Percentiles rank a stretch among this genome's conserved stretches.
These are phyloP conservation scores for Eragrostis nindensis DNA, from an alignment of 176 grass and related monocot genomes.

Conservation along the genomic window DNA sequence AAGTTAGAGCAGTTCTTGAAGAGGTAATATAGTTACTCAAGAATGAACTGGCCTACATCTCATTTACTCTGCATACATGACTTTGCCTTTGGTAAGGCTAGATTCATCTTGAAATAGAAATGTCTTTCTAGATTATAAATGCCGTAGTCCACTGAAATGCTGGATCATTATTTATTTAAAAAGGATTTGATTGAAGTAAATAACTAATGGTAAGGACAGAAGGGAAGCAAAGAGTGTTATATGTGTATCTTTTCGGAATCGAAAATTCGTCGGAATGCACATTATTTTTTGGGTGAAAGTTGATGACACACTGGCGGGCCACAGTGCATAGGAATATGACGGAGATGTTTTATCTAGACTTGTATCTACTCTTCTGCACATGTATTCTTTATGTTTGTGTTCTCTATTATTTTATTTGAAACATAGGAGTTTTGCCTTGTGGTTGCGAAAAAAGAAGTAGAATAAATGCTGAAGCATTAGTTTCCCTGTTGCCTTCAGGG, in stretches of 20 bases:
- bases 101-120: slow-evolving; percentile 9
- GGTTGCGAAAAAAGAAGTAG: not conserved
- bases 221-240: slow-evolving; percentile 2
- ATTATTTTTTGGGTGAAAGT: not conserved
- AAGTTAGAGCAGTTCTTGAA: slow-evolving; percentile 99
- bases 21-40: slow-evolving; percentile 59
- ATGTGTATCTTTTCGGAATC: not conserved
- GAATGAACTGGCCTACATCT: not conserved
- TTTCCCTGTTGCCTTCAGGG: slow-evolving; percentile 59
- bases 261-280: not conserved
- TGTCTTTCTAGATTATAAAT: slow-evolving; percentile 20
- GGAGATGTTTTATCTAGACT: not conserved
- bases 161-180: not conserved
- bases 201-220: slow-evolving; percentile 6
- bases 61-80: not conserved
- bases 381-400: slow-evolving; percentile 12
- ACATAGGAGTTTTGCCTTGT: not conserved
- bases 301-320: too few relatives aligned
- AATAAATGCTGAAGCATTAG: slow-evolving; percentile 28
- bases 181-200: not conserved
- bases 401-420: slow-evolving; percentile 23
- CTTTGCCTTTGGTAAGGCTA: not conserved
- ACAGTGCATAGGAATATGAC: slow-evolving; percentile 17
- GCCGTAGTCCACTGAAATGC: not conserved
- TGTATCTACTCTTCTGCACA: slow-evolving; percentile 5